A percentile compares a stretch with the other conserved stretches of the same genome.
phyloP scores from a whole-genome alignment of 768 basidiomycete genomes.

The Flagelloscypha sp. region DNA sequence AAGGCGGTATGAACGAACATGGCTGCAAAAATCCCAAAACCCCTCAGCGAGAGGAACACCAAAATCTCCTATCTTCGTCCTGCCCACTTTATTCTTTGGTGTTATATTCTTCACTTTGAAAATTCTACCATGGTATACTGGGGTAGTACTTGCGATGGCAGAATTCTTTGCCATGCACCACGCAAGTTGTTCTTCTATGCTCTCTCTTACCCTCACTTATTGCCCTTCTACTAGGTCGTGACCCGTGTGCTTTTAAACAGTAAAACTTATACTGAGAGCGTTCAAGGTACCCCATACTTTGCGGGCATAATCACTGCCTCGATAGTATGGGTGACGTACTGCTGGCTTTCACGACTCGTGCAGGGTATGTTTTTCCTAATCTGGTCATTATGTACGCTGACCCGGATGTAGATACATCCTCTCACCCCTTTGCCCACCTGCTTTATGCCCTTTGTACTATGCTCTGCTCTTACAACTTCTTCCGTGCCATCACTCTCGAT shows the following conservation, averaged over 20 bases:
- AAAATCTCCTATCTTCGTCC: slow-evolving; percentile 67
- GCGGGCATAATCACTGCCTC: slow-evolving; percentile 82
- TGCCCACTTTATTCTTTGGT: slow-evolving; percentile 75
- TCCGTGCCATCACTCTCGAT: slow-evolving; percentile 81
- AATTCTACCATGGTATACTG: slow-evolving; percentile 85
- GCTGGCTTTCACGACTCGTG: slow-evolving; percentile 74
- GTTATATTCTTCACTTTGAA: slow-evolving; percentile 79
- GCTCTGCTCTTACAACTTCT: slow-evolving; percentile 83
- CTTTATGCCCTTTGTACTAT: slow-evolving; percentile 61
- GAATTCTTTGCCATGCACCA: slow-evolving; percentile 94
- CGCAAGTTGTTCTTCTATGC: slow-evolving; percentile 37
- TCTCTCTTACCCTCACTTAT: slow-evolving; percentile 6
- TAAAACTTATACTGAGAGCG: slow-evolving; percentile 70
- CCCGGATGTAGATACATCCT: slow-evolving; percentile 54
- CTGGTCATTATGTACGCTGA: background rate
- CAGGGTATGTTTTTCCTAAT: slow-evolving; percentile 39
- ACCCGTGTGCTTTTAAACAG: slow-evolving; percentile 82
- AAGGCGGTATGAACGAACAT: slow-evolving; percentile 75
- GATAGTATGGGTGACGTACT: slow-evolving; percentile 79
- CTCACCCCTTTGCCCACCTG: slow-evolving; percentile 69
- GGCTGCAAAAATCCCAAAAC: slow-evolving; percentile 57
- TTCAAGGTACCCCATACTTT: slow-evolving; percentile 87
- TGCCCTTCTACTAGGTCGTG: slow-evolving; percentile 50
- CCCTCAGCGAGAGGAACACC: slow-evolving; percentile 79
- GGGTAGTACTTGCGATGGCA: slow-evolving; percentile 71